phyloP scores from a whole-genome alignment of 176 grass and related monocot species.

The Hsuehochloa calcarea region DNA sequence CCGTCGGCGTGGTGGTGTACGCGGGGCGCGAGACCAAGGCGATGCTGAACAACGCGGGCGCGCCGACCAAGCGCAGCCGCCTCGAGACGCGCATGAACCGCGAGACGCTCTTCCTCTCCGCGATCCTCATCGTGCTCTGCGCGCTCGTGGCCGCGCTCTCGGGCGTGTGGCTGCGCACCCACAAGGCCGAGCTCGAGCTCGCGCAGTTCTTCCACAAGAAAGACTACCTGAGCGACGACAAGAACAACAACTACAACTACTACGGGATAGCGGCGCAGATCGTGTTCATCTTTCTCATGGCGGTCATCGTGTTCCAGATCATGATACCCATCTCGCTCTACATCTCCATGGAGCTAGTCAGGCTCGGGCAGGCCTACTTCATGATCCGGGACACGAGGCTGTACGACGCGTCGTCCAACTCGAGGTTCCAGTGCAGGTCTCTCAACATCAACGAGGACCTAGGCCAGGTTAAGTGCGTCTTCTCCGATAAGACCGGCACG shows the following conservation, averaged over 20 bases:
- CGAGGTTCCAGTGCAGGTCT: constrained; percentile 78
- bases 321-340: constrained; percentile 97
- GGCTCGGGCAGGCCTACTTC: constrained; percentile 92
- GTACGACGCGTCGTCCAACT: constrained; percentile 57
- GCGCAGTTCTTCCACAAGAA: constrained; percentile 77
- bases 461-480: constrained; percentile 87
- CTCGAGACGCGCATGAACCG: constrained; percentile 84
- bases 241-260: constrained; percentile 73
- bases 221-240: constrained; percentile 39
- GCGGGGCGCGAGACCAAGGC: constrained; percentile 77
- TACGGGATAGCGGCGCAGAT: constrained; percentile 73
- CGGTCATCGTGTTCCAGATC: constrained; percentile 95
- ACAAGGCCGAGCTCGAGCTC: constrained; percentile 51
- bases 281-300: constrained; percentile 83
- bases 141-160: constrained; percentile 47
- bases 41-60: constrained; percentile 81
- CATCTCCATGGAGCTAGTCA: constrained; percentile 91
- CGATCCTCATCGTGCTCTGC: constrained; percentile 60
- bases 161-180: constrained; percentile 61
- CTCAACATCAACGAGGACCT: constrained; percentile 98
- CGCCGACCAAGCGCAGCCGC: constrained; percentile 66
- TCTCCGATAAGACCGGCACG: constrained; percentile 95
- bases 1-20: constrained; percentile 75
- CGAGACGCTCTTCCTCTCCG: constrained; percentile 75
- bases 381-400: constrained; percentile 72